Evolutionary conservation across 2,329 filamentous ascomycete genomes (phyloP).

Genomic region (Cladosporium oxysporum): DNA sequence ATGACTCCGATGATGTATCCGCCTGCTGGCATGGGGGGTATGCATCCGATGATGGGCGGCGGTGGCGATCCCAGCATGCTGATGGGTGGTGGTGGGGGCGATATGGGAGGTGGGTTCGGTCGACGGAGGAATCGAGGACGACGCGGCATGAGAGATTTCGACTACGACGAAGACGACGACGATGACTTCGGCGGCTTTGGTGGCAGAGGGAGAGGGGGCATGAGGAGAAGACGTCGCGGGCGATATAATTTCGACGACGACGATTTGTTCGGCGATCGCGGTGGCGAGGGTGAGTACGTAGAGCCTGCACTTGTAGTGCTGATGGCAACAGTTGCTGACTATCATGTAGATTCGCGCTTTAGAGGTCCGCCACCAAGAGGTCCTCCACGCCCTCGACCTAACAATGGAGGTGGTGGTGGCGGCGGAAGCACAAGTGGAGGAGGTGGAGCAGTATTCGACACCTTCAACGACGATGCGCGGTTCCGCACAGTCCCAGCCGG

Average conservation of each 20-base stretch:
- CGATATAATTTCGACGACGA: constrained; percentile 16
- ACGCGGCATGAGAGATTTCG: constrained; percentile 1
- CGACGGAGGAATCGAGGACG: constrained; percentile 6
- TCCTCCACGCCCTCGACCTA: constrained; percentile 5
- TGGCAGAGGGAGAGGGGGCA: constrained; percentile 9
- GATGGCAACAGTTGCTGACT: background rate
- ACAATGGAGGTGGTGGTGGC: background rate
- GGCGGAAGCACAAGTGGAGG: background rate
- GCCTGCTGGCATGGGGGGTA: constrained; percentile 3
- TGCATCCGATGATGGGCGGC: constrained; percentile 21
- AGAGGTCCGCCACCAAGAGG: constrained; percentile 20
- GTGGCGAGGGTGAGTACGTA: constrained; percentile 27
- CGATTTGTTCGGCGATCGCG: constrained; percentile 23
- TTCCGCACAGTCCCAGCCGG: background rate
- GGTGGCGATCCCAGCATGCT: constrained; percentile 21
- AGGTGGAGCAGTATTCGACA: constrained; percentile 10
- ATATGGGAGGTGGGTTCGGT: constrained; percentile 20
- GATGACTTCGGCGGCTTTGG: constrained; percentile 19
- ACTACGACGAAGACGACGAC: constrained; percentile 23
- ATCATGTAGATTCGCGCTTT: constrained; percentile 15
- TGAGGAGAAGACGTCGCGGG: constrained; percentile 17
- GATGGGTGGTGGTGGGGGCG: constrained; percentile 20
- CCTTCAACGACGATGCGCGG: constrained; percentile 8
- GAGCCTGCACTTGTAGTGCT: background rate
- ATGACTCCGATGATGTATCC: constrained; percentile 9